Conservation (phyloP, 371 early-diverging fungal species). For the Apophysomyces elegans region DNA sequence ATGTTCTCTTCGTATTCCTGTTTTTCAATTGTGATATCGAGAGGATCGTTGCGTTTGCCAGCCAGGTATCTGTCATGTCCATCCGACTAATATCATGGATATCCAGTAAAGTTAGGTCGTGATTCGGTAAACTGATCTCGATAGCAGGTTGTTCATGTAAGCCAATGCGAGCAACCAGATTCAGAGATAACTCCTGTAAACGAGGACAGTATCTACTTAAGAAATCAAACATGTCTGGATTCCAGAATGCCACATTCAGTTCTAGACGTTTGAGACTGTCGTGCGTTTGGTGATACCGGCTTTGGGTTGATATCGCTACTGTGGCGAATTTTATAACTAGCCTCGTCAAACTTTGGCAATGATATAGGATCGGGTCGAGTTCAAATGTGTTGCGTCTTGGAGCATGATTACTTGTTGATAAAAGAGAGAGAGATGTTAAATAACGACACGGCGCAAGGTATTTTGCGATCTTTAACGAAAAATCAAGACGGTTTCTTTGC, state of each 20-base stretch:
- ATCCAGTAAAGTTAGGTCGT: not conserved
- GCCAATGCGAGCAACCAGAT: not conserved
- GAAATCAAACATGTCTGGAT: not conserved
- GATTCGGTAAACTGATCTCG: not conserved
- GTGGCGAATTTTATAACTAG: not conserved
- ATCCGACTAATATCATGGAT: slow-evolving; percentile 1
- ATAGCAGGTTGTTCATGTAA: not conserved
- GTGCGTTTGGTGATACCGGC: not conserved
- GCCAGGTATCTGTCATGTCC: not conserved
- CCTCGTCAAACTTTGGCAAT: not conserved
- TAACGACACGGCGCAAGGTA: not conserved
- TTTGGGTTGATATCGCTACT: not conserved
- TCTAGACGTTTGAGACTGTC: slow-evolving; percentile 6
- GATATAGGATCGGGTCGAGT: not conserved
- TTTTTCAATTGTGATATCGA: not conserved
- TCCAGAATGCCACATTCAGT: slow-evolving; percentile 5
- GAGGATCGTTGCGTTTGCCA: slow-evolving; percentile 5
- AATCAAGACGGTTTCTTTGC: not conserved
- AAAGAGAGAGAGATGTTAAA: not conserved
- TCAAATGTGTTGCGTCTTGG: slow-evolving; percentile 1
- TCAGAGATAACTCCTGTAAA: not conserved
- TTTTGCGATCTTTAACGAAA: not conserved
- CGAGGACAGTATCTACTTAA: not conserved
- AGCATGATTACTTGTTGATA: not conserved
- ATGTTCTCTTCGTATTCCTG: not conserved